Conservation (phyloP, 768 basidiomycete genomes). For the Saitozyma podzolica region DNA sequence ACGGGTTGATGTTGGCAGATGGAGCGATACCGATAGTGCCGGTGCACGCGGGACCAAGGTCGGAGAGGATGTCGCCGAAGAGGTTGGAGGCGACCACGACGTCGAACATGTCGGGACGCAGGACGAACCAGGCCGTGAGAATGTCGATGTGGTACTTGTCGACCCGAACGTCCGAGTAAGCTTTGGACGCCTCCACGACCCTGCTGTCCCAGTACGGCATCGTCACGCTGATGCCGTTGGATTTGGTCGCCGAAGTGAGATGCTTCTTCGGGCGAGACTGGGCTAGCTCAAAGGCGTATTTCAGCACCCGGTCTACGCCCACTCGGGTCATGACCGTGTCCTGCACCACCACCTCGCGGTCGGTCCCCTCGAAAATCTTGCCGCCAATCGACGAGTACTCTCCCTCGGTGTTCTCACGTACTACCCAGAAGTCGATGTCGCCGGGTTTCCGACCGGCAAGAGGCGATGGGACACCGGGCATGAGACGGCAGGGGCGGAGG, state of each 20-base stretch:
- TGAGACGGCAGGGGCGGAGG: slow-evolving; percentile 57
- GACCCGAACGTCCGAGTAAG: slow-evolving; percentile 17
- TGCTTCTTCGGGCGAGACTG: slow-evolving; percentile 58
- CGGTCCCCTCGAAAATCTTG: slow-evolving; percentile 27
- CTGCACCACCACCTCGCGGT: slow-evolving; percentile 38
- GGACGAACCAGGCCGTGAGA: slow-evolving; percentile 19
- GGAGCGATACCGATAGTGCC: slow-evolving; percentile 64
- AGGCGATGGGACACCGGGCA: slow-evolving; percentile 58
- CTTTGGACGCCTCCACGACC: slow-evolving; percentile 10
- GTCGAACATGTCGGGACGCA: slow-evolving; percentile 21
- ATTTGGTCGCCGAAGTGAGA: slow-evolving; percentile 62
- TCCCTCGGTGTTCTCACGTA: slow-evolving; percentile 63
- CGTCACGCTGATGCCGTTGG: slow-evolving; percentile 50
- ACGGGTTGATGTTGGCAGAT: slow-evolving; percentile 58
- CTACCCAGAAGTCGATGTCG: slow-evolving; percentile 60
- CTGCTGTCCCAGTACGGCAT: slow-evolving; percentile 27
- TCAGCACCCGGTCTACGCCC: slow-evolving; percentile 59
- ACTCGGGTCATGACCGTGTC: slow-evolving; percentile 58
- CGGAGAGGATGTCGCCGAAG: slow-evolving; percentile 58
- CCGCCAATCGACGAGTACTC: slow-evolving; percentile 55
- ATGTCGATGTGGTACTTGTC: slow-evolving; percentile 29
- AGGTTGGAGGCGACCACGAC: slow-evolving; percentile 15
- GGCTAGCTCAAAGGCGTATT: slow-evolving; percentile 61
- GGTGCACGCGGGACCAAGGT: slow-evolving; percentile 60
- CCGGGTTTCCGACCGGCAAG: slow-evolving; percentile 55